Conservation (phyloP, 2,329 filamentous ascomycete species). For the Pyrenophora seminiperda region DNA sequence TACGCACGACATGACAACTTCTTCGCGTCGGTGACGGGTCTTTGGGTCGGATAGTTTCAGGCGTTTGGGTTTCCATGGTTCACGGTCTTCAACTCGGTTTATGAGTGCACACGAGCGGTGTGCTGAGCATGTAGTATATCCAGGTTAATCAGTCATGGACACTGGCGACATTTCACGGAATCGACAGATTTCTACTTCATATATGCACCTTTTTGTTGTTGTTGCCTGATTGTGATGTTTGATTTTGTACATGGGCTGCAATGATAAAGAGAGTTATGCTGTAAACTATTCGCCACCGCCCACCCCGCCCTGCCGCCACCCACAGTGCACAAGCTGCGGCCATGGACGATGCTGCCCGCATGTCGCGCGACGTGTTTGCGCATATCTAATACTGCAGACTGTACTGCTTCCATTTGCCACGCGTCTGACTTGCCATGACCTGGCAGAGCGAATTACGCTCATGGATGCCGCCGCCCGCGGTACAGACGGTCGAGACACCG, state of each 20-base stretch:
- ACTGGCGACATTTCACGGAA: slow-evolving; percentile 43
- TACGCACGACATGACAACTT: slow-evolving; percentile 33
- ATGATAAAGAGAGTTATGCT: too few species aligned
- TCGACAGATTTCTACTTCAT: slow-evolving; percentile 41
- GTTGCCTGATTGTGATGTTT: slow-evolving; percentile 5
- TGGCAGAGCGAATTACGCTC: slow-evolving; percentile 51
- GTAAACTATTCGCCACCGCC: too few species aligned
- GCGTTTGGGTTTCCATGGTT: slow-evolving; percentile 47
- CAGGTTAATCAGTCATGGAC: slow-evolving; percentile 43
- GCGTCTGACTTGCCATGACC: slow-evolving; percentile 34
- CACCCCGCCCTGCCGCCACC: background rate
- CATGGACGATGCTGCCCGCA: background rate
- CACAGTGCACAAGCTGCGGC: too few species aligned
- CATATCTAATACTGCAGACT: background rate
- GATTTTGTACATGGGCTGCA: too few species aligned
- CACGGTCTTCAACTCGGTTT: slow-evolving; percentile 45
- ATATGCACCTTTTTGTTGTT: background rate
- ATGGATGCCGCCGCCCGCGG: slow-evolving; percentile 47
- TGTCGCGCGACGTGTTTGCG: background rate
- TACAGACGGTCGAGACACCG: slow-evolving; percentile 52
- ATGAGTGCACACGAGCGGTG: slow-evolving; percentile 45
- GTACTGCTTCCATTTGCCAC: background rate
- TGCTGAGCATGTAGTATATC: slow-evolving; percentile 49
- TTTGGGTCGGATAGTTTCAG: slow-evolving; percentile 37
- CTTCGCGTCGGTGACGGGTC: slow-evolving; percentile 32